Conservation (phyloP, 805 yeast species). For the Candida morakotiae region DNA sequence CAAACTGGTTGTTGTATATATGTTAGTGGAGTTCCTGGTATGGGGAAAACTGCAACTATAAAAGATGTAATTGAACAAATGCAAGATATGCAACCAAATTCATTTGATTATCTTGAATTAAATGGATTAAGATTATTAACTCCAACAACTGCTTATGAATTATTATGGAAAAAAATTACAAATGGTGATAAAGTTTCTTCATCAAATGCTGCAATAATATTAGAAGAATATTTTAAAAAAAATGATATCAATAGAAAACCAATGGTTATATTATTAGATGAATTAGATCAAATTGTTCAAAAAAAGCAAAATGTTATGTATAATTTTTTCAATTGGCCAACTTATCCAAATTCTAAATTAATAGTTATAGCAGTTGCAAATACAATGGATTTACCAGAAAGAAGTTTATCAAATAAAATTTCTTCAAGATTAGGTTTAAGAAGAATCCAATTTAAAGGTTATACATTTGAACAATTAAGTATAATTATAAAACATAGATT, state of each 20-base stretch:
- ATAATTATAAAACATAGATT: conserved; percentile 71
- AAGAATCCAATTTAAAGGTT: conserved; percentile 85
- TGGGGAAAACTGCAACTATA: conserved; percentile 93
- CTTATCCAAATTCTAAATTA: conserved; percentile 70
- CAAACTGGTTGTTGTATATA: conserved; percentile 81
- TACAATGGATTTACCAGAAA: conserved; percentile 95
- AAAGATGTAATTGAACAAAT: conserved; percentile 79
- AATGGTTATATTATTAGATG: conserved; percentile 80
- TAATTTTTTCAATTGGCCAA: conserved; percentile 97
- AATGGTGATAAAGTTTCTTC: conserved; percentile 50
- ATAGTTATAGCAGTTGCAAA: conserved; percentile 93
- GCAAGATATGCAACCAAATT: conserved; percentile 32
- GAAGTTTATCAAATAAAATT: conserved; percentile 80
- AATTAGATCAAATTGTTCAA: conserved; percentile 86
- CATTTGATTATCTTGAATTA: conserved; percentile 76
- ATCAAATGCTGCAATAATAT: conserved; percentile 56
- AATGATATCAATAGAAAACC: conserved; percentile 41
- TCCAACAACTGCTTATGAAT: conserved; percentile 79
- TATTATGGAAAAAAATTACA: conserved; percentile 72
- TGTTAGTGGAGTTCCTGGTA: conserved; percentile 96
- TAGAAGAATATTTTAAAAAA: conserved; percentile 65
- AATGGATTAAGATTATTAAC: conserved; percentile 83
- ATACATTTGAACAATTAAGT: conserved; percentile 73
- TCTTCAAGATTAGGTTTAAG: conserved; percentile 87
- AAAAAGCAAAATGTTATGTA: conserved; percentile 83